These are phyloP conservation scores for Saccharomyces hybrid DNA, from an alignment of 1,139 yeast species.

Conservation along the genomic window DNA sequence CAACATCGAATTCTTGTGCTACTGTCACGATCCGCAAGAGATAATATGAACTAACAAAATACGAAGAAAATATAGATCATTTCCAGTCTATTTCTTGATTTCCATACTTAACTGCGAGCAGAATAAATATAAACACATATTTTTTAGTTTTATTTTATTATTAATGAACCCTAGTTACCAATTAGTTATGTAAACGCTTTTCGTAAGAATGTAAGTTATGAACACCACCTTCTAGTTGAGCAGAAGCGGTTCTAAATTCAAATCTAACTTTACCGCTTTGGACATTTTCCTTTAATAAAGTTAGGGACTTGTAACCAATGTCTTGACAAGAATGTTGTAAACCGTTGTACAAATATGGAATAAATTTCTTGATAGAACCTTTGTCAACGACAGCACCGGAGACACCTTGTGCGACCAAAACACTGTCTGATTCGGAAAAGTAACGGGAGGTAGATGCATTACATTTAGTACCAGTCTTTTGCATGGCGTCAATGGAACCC, in stretches of 20 bases:
- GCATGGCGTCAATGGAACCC: slow-evolving; percentile 99
- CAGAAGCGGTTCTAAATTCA: slow-evolving; percentile 97
- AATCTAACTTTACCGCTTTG: slow-evolving; percentile 72
- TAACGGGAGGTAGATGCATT: slow-evolving; percentile 98
- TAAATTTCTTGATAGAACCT: slow-evolving; percentile 88
- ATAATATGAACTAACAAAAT: not conserved
- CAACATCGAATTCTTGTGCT: not conserved
- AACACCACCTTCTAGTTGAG: slow-evolving; percentile 98
- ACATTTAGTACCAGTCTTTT: slow-evolving; percentile 78
- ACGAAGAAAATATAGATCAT: not conserved
- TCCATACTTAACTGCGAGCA: not conserved
- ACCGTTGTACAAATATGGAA: slow-evolving; percentile 92
- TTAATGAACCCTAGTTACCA: not conserved
- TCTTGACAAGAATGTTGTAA: slow-evolving; percentile 98
- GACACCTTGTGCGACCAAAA: slow-evolving; percentile 98
- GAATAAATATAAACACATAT: not conserved
- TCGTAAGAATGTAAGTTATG: slow-evolving; percentile 95
- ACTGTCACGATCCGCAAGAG: not conserved
- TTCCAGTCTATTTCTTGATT: not conserved
- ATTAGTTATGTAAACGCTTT: slow-evolving; percentile 86
- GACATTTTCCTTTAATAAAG: slow-evolving; percentile 57
- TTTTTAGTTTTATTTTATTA: not conserved
- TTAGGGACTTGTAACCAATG: slow-evolving; percentile 73
- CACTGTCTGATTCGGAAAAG: slow-evolving; percentile 92
- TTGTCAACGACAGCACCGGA: slow-evolving; percentile 95